A percentile compares a stretch with the other conserved stretches of the same genome.
Evolutionary conservation across 768 basidiomycete genomes (phyloP).

Genomic region (Guyanaporus albipodus): DNA sequence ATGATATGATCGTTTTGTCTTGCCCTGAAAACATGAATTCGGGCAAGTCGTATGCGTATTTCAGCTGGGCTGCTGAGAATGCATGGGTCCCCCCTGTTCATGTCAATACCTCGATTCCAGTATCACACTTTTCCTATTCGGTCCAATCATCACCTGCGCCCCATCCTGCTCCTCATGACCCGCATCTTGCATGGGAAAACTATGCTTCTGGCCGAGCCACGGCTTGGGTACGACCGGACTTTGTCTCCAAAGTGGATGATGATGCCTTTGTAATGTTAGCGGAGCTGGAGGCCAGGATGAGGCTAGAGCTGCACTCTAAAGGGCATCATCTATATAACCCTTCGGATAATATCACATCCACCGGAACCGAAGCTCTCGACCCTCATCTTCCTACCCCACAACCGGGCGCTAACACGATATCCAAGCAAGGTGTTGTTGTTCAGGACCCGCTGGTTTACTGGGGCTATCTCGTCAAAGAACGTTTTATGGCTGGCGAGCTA

Average conservation of each 20-base stretch:
- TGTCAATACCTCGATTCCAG: constrained; percentile 39
- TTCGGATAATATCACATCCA: constrained; percentile 7
- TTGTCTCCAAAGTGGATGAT: constrained; percentile 91
- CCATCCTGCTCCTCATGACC: constrained; percentile 67
- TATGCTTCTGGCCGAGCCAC: constrained; percentile 37
- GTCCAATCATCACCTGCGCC: constrained; percentile 54
- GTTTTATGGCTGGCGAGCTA: constrained; percentile 94
- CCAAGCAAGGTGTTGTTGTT: constrained; percentile 9
- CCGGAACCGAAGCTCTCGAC: constrained; percentile 1
- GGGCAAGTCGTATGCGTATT: constrained; percentile 90
- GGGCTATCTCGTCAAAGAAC: constrained; percentile 88
- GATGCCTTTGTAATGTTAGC: constrained; percentile 94
- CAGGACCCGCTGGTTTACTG: constrained; percentile 78
- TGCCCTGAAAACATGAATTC: constrained; percentile 93
- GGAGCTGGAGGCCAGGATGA: constrained; percentile 86
- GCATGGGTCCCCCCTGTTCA: constrained; percentile 88
- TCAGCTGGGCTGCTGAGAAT: constrained; percentile 86
- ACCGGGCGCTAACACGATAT: not conserved
- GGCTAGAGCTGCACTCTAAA: constrained; percentile 63
- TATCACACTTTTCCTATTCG: constrained; percentile 61
- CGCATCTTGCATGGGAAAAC: constrained; percentile 54
- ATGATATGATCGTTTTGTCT: constrained; percentile 82
- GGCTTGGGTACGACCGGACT: constrained; percentile 86
- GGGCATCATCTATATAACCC: constrained; percentile 26
- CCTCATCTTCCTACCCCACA: not conserved